Evolutionary conservation across 352 stramenopile species (phyloP).

Genomic region (Globisporangium barbulae): DNA sequence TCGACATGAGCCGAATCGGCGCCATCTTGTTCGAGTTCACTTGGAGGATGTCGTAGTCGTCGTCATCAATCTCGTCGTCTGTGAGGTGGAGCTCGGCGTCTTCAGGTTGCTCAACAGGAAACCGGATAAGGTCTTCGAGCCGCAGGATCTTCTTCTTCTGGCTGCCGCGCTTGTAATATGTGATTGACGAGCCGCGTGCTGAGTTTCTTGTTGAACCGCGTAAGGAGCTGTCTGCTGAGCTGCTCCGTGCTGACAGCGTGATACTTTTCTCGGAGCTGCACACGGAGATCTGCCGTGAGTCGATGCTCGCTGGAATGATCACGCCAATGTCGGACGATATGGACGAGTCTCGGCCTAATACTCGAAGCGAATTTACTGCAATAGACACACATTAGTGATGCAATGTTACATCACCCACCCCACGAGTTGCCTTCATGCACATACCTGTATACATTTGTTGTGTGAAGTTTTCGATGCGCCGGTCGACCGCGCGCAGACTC

Average conservation of each 20-base stretch:
- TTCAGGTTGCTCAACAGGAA: constrained; percentile 11
- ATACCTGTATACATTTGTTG: constrained; percentile 32
- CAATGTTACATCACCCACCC: neutral
- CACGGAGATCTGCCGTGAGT: constrained; percentile 10
- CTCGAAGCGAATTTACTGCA: constrained; percentile 18
- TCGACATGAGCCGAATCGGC: constrained; percentile 11
- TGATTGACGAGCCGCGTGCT: constrained; percentile 14
- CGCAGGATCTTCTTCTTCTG: constrained; percentile 19
- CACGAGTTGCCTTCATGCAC: neutral
- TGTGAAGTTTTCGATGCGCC: constrained; percentile 25
- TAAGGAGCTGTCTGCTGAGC: neutral
- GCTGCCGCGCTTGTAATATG: constrained; percentile 22
- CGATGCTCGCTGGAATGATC: neutral
- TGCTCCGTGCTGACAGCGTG: constrained; percentile 3
- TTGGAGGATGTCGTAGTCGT: constrained; percentile 9
- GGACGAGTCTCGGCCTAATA: constrained; percentile 18
- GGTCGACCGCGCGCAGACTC: constrained; percentile 37
- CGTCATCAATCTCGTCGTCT: constrained; percentile 14
- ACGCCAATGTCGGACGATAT: constrained; percentile 20
- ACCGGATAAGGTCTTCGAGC: constrained; percentile 20
- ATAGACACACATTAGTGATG: neutral
- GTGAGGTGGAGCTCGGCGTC: neutral
- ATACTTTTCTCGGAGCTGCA: constrained; percentile 11
- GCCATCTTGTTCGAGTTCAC: constrained; percentile 12
- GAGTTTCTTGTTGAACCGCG: neutral